Percentiles rank a stretch among this genome's conserved stretches.
These are phyloP conservation scores for Leccinum boreale DNA, from an alignment of 768 basidiomycete genomes.

Conservation along the genomic window DNA sequence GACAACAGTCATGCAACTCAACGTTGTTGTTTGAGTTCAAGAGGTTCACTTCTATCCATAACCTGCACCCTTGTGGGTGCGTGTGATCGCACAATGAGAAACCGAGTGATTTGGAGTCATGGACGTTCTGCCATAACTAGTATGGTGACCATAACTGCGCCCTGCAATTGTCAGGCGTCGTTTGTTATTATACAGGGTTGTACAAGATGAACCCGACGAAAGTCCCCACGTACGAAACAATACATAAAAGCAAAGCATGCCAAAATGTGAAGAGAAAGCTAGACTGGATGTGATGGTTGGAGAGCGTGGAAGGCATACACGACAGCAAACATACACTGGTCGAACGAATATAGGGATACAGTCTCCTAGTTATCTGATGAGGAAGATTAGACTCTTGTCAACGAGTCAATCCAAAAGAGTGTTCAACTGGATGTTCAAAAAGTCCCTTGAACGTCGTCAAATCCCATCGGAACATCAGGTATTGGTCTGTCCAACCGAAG, in stretches of 20 bases:
- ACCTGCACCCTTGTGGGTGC: background rate
- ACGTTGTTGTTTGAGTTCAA: slow-evolving; percentile 5
- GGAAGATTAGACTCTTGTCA: background rate
- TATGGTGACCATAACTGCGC: background rate
- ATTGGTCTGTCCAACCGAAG: slow-evolving; percentile 10
- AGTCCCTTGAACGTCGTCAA: slow-evolving; percentile 20
- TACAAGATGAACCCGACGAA: background rate
- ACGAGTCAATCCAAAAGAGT: background rate
- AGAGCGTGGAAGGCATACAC: background rate
- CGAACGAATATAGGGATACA: slow-evolving; percentile 10
- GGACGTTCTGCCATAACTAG: background rate
- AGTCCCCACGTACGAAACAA: slow-evolving; percentile 2
- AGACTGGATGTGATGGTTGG: background rate
- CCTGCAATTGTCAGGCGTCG: background rate
- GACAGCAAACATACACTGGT: background rate
- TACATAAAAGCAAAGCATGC: slow-evolving; percentile 3
- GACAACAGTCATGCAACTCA: background rate
- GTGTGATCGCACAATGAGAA: background rate
- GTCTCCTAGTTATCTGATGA: background rate
- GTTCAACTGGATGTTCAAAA: slow-evolving; percentile 17
- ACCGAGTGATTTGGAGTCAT: background rate
- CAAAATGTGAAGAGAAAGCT: slow-evolving; percentile 4
- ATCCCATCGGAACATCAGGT: slow-evolving; percentile 29
- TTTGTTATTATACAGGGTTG: slow-evolving; percentile 2
- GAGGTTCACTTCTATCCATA: background rate